phyloP scores from a whole-genome alignment of 352 stramenopile genomes.

The Peronospora belbahrii region DNA sequence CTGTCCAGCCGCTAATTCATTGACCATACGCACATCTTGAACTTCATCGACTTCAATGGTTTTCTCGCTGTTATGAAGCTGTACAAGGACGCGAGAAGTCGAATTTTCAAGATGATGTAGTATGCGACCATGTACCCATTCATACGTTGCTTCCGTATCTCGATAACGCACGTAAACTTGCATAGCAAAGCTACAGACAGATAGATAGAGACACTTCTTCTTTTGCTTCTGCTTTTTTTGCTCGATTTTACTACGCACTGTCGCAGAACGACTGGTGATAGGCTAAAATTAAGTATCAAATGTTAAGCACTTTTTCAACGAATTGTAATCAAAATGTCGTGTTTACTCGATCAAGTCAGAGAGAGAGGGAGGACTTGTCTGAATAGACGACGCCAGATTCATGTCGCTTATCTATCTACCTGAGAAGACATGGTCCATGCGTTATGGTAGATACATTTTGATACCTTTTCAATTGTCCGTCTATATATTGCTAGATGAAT shows the following conservation, averaged over 20 bases:
- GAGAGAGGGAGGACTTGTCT: too few species aligned
- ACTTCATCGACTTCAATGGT: slow-evolving; percentile 36
- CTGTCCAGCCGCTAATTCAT: slow-evolving; percentile 28
- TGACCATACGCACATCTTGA: slow-evolving; percentile 46
- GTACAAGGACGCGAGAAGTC: slow-evolving; percentile 27
- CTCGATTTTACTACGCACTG: slow-evolving; percentile 14
- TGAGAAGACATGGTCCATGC: slow-evolving; percentile 58
- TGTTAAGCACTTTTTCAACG: slow-evolving; percentile 1
- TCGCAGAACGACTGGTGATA: slow-evolving; percentile 15
- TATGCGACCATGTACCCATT: slow-evolving; percentile 39
- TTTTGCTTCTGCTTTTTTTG: slow-evolving; percentile 19
- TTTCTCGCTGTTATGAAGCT: slow-evolving; percentile 34
- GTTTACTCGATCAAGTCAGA: too few species aligned
- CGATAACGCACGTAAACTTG: slow-evolving; percentile 54
- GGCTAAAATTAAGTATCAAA: slow-evolving; percentile 5
- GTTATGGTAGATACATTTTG: slow-evolving; percentile 69
- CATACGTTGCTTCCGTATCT: slow-evolving; percentile 22
- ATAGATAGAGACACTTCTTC: neutral
- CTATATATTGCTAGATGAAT: too few species aligned
- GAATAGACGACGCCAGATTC: too few species aligned
- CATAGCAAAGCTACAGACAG: slow-evolving; percentile 17
- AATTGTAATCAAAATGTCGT: slow-evolving; percentile 1
- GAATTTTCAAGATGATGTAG: slow-evolving; percentile 31
- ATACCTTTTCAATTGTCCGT: too few species aligned
- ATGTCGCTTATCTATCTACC: slow-evolving; percentile 75